phyloP scores from a whole-genome alignment of 2,329 filamentous ascomycete species.

The Colletotrichum sp. region DNA sequence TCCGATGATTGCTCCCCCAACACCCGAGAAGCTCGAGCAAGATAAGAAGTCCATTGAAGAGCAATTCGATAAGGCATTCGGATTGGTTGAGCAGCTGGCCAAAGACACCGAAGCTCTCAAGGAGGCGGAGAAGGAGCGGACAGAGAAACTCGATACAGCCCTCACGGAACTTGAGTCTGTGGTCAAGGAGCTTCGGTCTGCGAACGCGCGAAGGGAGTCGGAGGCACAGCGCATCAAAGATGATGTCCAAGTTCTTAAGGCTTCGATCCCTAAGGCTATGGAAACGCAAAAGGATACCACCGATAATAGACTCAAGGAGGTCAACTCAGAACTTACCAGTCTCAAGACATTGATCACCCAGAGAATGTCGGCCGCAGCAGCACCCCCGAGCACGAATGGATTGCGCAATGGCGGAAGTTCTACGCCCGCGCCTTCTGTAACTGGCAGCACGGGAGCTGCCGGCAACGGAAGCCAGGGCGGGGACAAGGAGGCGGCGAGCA shows the following conservation, averaged over 20 bases:
- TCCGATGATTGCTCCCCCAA: conserved; percentile 90
- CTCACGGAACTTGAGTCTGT: conserved; percentile 85
- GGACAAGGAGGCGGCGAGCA: conserved; percentile 28
- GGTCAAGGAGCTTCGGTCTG: conserved; percentile 79
- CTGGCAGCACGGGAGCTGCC: conserved; percentile 18
- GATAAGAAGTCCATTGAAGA: conserved; percentile 94
- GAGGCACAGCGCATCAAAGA: conserved; percentile 86
- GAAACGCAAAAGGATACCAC: conserved; percentile 85
- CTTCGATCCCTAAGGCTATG: conserved; percentile 86
- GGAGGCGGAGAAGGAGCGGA: conserved; percentile 81
- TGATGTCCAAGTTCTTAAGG: conserved; percentile 82
- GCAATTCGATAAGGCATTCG: conserved; percentile 90
- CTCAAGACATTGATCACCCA: conserved; percentile 84
- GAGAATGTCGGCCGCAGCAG: conserved; percentile 50
- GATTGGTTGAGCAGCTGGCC: conserved; percentile 87
- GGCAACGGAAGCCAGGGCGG: conserved; percentile 31
- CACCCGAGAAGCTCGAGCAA: conserved; percentile 89
- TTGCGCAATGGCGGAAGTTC: conserved; percentile 29
- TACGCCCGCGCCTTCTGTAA: conserved; percentile 7
- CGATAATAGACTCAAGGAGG: conserved; percentile 80
- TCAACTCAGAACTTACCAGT: conserved; percentile 87
- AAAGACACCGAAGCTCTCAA: conserved; percentile 91
- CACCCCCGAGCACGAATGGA: conserved; percentile 23
- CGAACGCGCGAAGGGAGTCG: conserved; percentile 82
- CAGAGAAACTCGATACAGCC: conserved; percentile 80